Evolutionary conservation across 495 filamentous ascomycete genomes (phyloP), one percentile per base, ranked within the genome.

Genomic region (Hyaloscypha finlandica): DNA sequence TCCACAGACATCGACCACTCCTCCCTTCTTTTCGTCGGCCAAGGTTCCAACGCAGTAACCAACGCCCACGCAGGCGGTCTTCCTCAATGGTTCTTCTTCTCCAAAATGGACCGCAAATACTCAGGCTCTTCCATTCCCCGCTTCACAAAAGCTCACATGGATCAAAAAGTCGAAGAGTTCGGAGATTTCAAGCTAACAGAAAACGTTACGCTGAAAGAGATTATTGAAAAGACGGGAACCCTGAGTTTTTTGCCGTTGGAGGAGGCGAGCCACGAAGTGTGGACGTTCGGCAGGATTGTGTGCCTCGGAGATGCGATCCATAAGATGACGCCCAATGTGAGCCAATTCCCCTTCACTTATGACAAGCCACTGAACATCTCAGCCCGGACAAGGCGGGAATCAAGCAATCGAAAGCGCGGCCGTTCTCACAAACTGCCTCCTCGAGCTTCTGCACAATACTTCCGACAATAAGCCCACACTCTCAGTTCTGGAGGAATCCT

Each of bases 281-380:
- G 77, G 76, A 67, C 64, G 52, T 76, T 76, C 57, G 70, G 69
- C 14, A 73, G 79, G 20, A 73, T 78, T 2, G 75, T 78, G 1
- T 76, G 80, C 55, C 66, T 77, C 0, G 81, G 81, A 19, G 81
- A 82, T 65, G 73, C 79, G 0, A 77, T 76, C 22, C 81, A 83
- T 64, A 84, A 84, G 67, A 75, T 80, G 55, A 80, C 77, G 0
- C 74, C 74, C 2, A 74, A 77, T 64, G 31, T 59, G 61, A 79
- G 31, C 20, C 22, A 9, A 37, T 12, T 14, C 19, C 51, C 35
- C 1, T 9, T 19, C 2, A 11, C 29, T 53, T 51, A 22, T 32
- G 6, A 19, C 3, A 45, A 51, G 12, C 16, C 25, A 29, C 29
- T 53, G 52, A 53, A 19, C 20, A 20, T 31, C 63, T 53, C 70